A percentile compares a stretch with the other conserved stretches of the same genome.
Conservation (phyloP, 768 basidiomycete species). For the Lactarius pseudohatsudake region DNA sequence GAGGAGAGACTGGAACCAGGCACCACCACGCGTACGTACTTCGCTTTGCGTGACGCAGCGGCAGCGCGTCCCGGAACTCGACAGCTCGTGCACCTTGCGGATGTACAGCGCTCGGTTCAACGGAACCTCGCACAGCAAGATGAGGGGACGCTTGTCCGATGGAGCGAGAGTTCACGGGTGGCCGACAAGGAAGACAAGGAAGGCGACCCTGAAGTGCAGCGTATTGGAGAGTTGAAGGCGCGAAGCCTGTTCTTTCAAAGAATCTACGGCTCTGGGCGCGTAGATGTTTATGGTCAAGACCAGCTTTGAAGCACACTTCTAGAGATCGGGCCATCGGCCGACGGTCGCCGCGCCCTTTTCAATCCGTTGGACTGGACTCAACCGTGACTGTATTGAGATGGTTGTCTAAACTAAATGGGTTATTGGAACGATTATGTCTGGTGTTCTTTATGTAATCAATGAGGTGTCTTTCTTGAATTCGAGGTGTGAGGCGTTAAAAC, state of each 20-base stretch:
- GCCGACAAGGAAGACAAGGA: background rate
- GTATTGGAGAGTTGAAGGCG: conserved; percentile 6
- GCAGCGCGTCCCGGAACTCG: background rate
- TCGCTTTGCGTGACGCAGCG: conserved; percentile 4
- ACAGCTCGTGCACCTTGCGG: conserved; percentile 24
- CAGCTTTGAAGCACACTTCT: background rate
- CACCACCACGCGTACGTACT: background rate
- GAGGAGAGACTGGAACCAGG: background rate
- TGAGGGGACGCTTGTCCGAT: background rate
- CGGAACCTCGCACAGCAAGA: conserved; percentile 2
- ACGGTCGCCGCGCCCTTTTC: too few species aligned
- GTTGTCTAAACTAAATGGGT: too few species aligned
- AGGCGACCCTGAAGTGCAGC: conserved; percentile 7
- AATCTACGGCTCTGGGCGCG: too few species aligned
- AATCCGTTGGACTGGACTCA: too few species aligned
- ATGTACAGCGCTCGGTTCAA: conserved; percentile 24
- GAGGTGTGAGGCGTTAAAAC: too few species aligned
- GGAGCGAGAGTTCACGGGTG: background rate
- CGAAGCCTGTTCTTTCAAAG: conserved; percentile 3
- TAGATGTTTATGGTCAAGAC: conserved; percentile 16
- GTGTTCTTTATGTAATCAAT: too few species aligned
- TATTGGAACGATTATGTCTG: too few species aligned
- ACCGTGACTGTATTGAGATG: too few species aligned
- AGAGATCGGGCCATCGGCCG: background rate
- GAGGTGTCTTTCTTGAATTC: too few species aligned